phyloP scores from a whole-genome alignment of 139 green algal genomes.

The Tetradesmus obliquus region DNA sequence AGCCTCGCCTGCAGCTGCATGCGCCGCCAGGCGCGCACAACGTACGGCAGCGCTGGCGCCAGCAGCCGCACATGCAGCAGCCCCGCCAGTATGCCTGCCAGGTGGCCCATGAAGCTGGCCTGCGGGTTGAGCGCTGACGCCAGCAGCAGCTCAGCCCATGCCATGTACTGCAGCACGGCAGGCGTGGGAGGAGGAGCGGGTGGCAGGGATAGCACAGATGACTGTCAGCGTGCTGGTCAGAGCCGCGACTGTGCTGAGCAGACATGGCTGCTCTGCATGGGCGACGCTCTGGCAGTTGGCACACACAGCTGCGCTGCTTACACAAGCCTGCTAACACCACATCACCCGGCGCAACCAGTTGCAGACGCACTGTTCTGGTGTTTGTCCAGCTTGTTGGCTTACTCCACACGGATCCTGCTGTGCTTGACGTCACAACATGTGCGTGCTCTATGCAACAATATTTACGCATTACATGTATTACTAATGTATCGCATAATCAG shows the following conservation, averaged over 20 bases:
- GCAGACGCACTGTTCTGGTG: too few species aligned
- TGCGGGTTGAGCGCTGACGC: slow-evolving; percentile 70
- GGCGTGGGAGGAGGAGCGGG: background rate
- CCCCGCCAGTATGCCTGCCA: slow-evolving; percentile 78
- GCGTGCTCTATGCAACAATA: background rate
- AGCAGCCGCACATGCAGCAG: slow-evolving; percentile 65
- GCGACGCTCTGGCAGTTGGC: too few species aligned
- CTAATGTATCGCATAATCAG: too few species aligned
- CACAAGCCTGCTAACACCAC: too few species aligned
- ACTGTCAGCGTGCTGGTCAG: too few species aligned
- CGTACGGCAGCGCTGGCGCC: background rate
- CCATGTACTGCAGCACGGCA: slow-evolving; percentile 50
- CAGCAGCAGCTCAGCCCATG: slow-evolving; percentile 80
- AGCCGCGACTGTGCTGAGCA: too few species aligned
- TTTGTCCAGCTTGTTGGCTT: too few species aligned
- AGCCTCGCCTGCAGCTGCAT: background rate
- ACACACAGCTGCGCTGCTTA: too few species aligned
- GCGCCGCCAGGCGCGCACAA: background rate
- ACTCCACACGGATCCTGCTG: too few species aligned
- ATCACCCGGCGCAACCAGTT: too few species aligned
- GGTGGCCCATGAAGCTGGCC: slow-evolving; percentile 80
- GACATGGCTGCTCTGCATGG: too few species aligned
- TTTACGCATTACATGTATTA: background rate
- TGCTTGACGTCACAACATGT: background rate
- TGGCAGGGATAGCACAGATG: background rate